phyloP scores from a whole-genome alignment of 1,284 basidiomycete species.

The Moesziomyces globuligerus region DNA sequence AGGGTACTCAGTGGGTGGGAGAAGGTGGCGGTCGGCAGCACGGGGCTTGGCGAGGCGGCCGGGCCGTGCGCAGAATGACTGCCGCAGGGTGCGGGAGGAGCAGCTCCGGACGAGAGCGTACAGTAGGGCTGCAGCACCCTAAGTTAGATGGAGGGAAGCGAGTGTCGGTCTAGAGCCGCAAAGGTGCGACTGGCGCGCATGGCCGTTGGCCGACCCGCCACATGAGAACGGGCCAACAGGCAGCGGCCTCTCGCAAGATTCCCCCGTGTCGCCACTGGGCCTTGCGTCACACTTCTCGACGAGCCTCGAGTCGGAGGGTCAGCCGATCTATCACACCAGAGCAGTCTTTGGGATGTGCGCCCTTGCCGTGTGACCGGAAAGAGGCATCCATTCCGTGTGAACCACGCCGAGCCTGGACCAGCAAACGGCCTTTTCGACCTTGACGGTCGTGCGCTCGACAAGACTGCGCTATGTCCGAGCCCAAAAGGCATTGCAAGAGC shows the following conservation, averaged over 20 bases:
- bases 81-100: too few relatives aligned
- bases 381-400: conserved; percentile 1
- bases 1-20: too few relatives aligned
- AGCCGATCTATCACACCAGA: too few relatives aligned
- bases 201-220: background rate
- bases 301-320: background rate
- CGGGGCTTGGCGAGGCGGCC: too few relatives aligned
- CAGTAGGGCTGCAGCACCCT: too few relatives aligned
- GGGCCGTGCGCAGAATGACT: too few relatives aligned
- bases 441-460: conserved; percentile 19
- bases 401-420: background rate
- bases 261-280: background rate
- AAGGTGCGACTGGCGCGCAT: background rate
- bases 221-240: conserved; percentile 16
- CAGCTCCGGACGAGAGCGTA: too few relatives aligned
- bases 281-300: background rate
- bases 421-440: conserved; percentile 20
- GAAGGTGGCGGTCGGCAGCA: too few relatives aligned
- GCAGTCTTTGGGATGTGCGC: too few relatives aligned
- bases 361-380: background rate
- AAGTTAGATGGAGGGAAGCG: background rate
- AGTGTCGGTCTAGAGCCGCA: background rate
- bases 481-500: too few relatives aligned
- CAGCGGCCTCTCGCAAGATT: conserved; percentile 5
- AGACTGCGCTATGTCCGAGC: background rate